Percentiles rank a stretch among this genome's conserved stretches.
These are phyloP conservation scores for Tilletia indica DNA, from an alignment of 1,284 basidiomycete species.

Conservation along the genomic window DNA sequence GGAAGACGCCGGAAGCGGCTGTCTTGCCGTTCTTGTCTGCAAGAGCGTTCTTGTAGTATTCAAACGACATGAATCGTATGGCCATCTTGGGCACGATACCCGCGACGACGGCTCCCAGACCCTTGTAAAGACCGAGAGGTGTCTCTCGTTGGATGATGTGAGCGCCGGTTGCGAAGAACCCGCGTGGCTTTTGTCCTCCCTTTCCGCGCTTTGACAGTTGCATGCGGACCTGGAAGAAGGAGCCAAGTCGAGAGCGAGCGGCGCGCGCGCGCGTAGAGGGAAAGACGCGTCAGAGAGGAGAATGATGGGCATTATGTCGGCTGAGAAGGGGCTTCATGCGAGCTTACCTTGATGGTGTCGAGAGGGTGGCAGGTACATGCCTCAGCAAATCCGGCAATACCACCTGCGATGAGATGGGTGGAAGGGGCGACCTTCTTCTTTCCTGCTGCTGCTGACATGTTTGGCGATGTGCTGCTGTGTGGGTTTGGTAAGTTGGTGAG, in stretches of 20 bases:
- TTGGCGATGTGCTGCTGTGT: background rate
- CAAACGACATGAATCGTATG: slow-evolving; percentile 96
- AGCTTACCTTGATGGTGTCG: slow-evolving; percentile 83
- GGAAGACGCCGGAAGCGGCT: slow-evolving; percentile 70
- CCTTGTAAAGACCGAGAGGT: slow-evolving; percentile 94
- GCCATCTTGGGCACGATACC: slow-evolving; percentile 98
- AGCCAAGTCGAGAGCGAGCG: background rate
- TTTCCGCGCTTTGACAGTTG: slow-evolving; percentile 65
- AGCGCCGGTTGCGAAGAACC: slow-evolving; percentile 86
- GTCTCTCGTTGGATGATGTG: slow-evolving; percentile 90
- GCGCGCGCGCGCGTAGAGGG: background rate
- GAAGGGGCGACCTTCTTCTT: slow-evolving; percentile 53
- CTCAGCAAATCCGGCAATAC: slow-evolving; percentile 55
- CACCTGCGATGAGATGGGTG: slow-evolving; percentile 55
- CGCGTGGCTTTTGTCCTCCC: slow-evolving; percentile 66
- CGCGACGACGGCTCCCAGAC: slow-evolving; percentile 91
- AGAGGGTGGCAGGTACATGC: slow-evolving; percentile 59
- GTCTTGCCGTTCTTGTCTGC: slow-evolving; percentile 74
- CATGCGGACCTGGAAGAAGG: slow-evolving; percentile 66
- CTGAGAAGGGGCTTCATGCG: slow-evolving; percentile 50
- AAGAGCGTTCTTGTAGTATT: slow-evolving; percentile 83
- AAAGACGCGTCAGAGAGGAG: background rate
- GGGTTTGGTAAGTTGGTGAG: background rate
- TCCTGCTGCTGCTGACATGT: slow-evolving; percentile 12
- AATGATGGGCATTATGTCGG: background rate